These are phyloP conservation scores for Solanum sitiens DNA, from an alignment of 257 asterid genomes.

Conservation along the genomic window DNA sequence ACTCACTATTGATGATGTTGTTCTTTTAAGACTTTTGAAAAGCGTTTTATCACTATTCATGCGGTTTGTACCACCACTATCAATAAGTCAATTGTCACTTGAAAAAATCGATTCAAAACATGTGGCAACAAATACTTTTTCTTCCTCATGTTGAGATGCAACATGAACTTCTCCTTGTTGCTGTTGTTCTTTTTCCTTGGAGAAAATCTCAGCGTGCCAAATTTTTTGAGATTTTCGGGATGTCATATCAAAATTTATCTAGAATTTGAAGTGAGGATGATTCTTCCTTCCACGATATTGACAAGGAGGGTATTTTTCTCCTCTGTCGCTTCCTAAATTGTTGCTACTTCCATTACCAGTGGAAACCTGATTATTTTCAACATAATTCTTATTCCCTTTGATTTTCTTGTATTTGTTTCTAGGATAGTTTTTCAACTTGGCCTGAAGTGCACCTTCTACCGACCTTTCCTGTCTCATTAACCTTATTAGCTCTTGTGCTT, in stretches of 20 bases:
- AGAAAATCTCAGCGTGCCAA: background rate
- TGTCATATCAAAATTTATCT: background rate
- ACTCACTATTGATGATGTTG: background rate
- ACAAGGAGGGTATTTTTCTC: background rate
- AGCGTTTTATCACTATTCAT: no score
- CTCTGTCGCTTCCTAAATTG: background rate
- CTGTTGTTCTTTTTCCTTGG: background rate
- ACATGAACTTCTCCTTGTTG: background rate
- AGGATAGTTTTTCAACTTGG: background rate
- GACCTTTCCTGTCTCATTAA: background rate
- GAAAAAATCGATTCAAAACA: no score
- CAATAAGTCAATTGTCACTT: no score
- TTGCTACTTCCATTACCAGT: background rate
- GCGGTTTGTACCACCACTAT: no score
- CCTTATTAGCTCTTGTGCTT: background rate
- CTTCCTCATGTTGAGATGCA: background rate
- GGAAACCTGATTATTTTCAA: background rate
- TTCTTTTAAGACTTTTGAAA: no score
- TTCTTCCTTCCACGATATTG: background rate
- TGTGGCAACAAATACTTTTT: no score
- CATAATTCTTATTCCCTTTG: background rate
- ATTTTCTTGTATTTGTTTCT: background rate
- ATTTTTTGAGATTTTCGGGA: no score
- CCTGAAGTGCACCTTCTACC: background rate
- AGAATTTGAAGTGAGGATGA: background rate